Conservation (phyloP, 1,284 basidiomycete genomes). For the Ganoderma lingzhi region DNA sequence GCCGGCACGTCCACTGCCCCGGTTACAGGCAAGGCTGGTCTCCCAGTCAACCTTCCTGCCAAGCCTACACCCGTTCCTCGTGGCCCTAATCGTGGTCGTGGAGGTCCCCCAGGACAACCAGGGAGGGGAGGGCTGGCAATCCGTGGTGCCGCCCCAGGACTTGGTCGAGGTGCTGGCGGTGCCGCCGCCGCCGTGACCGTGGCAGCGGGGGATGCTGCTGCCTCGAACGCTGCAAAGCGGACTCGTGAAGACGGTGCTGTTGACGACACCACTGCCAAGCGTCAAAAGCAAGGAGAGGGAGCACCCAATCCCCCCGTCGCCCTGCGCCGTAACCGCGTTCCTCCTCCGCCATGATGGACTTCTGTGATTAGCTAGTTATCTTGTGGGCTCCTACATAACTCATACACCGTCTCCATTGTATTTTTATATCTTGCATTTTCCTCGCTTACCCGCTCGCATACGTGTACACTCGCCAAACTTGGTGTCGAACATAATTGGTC, state of each 20-base stretch:
- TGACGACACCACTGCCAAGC: conserved; percentile 74
- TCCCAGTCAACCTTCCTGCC: conserved; percentile 35
- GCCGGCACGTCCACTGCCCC: conserved; percentile 34
- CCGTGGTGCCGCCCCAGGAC: conserved; percentile 48
- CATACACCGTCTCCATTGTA: conserved; percentile 20
- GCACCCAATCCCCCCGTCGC: conserved; percentile 37
- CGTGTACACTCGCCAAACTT: conserved; percentile 12
- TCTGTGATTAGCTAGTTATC: conserved; percentile 8
- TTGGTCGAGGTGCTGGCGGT: conserved; percentile 47
- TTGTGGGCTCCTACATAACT: conserved; percentile 15
- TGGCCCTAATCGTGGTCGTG: conserved; percentile 34
- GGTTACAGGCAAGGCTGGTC: conserved; percentile 30
- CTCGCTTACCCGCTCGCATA: conserved; percentile 14
- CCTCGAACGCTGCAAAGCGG: conserved; percentile 57
- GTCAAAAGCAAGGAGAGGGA: conserved; percentile 61
- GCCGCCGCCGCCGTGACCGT: conserved; percentile 25
- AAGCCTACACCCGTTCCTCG: conserved; percentile 37
- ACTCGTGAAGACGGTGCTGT: conserved; percentile 58
- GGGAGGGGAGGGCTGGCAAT: conserved; percentile 39
- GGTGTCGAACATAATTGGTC: conserved; percentile 19
- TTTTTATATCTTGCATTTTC: conserved; percentile 26
- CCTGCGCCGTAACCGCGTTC: conserved; percentile 43
- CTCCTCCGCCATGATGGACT: conserved; percentile 31
- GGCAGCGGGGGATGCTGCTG: conserved; percentile 39
- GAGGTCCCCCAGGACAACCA: conserved; percentile 35